Evolutionary conservation across 148 eudicot genomes (phyloP).

Genomic region (Vaccinium myrtillus): DNA sequence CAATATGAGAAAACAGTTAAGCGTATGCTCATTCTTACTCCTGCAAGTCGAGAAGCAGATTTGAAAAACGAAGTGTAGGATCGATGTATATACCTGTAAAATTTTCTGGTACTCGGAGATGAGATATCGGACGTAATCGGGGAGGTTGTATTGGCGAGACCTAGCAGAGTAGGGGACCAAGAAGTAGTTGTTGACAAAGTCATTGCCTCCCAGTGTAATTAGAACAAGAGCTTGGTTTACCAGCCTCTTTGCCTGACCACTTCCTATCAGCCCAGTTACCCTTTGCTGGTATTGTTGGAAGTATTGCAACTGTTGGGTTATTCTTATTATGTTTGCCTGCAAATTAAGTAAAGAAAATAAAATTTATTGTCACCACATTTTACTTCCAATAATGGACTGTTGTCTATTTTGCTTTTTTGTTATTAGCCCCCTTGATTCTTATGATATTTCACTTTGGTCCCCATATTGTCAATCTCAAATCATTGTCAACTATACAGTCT

Average conservation of each 20-base stretch:
- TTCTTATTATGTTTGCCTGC: conserved; percentile 44
- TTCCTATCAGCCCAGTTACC: conserved; percentile 30
- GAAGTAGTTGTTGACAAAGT: conserved; percentile 51
- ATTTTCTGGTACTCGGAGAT: conserved; percentile 42
- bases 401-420: no score
- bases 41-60: not conserved
- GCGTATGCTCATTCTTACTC: not conserved
- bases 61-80: not conserved
- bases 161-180: conserved; percentile 43
- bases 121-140: conserved; percentile 34
- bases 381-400: no score
- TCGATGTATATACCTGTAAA: conserved; percentile 20
- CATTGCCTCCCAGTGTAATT: conserved; percentile 50
- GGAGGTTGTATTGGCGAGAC: conserved; percentile 40
- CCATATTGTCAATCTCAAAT: no score
- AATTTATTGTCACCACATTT: not conserved
- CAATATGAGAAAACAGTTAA: not conserved
- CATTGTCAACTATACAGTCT: no score
- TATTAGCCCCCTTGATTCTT: no score
- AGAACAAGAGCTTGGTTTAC: conserved; percentile 39
- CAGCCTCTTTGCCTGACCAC: conserved; percentile 19
- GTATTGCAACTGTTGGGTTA: conserved; percentile 26
- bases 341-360: not conserved
- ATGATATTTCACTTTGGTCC: no score
- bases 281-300: conserved; percentile 43